Percentiles rank a stretch among this genome's conserved stretches.
phyloP scores from a whole-genome alignment of 2,329 filamentous ascomycete species.

The Malbranchea zuffiana region DNA sequence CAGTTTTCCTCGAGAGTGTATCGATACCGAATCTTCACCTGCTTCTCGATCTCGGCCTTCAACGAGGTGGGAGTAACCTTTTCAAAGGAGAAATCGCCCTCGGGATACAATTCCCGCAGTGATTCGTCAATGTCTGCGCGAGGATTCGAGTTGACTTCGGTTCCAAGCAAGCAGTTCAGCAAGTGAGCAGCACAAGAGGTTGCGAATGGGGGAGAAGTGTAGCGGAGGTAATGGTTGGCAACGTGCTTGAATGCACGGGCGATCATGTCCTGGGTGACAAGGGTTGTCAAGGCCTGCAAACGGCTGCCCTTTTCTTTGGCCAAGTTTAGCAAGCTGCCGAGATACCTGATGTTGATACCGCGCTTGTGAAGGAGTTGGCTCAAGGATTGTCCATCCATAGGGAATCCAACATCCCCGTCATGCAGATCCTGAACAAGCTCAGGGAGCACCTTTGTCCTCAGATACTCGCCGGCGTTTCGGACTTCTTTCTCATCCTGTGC shows the following conservation, averaged over 20 bases:
- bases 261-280: constrained; percentile 86
- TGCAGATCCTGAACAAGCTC: constrained; percentile 74
- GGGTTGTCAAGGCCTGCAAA: constrained; percentile 62
- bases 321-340: constrained; percentile 69
- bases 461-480: constrained; percentile 66
- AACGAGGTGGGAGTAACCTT: constrained; percentile 64
- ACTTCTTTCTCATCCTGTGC: constrained; percentile 80
- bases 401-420: constrained; percentile 90
- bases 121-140: constrained; percentile 64
- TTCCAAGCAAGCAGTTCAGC: constrained; percentile 83
- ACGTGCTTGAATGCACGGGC: constrained; percentile 93
- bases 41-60: constrained; percentile 55
- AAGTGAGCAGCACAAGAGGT: constrained; percentile 72
- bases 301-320: constrained; percentile 57
- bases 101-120: constrained; percentile 64
- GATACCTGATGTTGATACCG: constrained; percentile 91
- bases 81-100: constrained; percentile 72
- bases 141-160: constrained; percentile 64
- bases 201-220: constrained; percentile 69
- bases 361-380: constrained; percentile 86
- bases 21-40: constrained; percentile 64
- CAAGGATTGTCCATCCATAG: constrained; percentile 93
- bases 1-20: constrained; percentile 61
- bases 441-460: constrained; percentile 70
- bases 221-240: constrained; percentile 64